Evolutionary conservation across 768 basidiomycete species (phyloP).

Genomic region (Leucocoprinus sp.): DNA sequence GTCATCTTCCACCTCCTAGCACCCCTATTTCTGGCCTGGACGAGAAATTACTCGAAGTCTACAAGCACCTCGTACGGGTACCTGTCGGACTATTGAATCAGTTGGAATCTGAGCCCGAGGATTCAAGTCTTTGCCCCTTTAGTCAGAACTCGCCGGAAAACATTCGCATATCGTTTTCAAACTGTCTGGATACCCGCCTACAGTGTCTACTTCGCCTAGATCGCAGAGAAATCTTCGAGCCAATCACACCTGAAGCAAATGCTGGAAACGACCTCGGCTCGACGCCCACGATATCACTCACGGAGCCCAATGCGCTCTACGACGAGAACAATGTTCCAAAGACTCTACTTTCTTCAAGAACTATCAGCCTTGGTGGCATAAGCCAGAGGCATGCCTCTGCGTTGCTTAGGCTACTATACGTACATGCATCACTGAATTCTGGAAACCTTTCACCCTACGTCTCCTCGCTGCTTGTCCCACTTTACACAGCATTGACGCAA

Average conservation of each 20-base stretch:
- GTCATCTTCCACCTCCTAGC: conserved; percentile 32
- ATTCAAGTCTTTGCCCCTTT: conserved; percentile 37
- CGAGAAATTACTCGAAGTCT: conserved; percentile 37
- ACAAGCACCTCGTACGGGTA: conserved; percentile 49
- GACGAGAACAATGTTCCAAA: conserved; percentile 20
- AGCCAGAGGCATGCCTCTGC: conserved; percentile 57
- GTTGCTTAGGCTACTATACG: conserved; percentile 60
- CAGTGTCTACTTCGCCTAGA: conserved; percentile 29
- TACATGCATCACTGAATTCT: conserved; percentile 67
- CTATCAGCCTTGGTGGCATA: conserved; percentile 34
- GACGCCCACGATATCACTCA: conserved; percentile 30
- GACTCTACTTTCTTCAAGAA: conserved; percentile 40
- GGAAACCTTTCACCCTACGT: conserved; percentile 60
- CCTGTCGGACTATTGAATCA: conserved; percentile 40
- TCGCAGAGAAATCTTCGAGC: conserved; percentile 28
- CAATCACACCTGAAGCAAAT: conserved; percentile 29
- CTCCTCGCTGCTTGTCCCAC: conserved; percentile 59
- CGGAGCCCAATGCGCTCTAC: conserved; percentile 24
- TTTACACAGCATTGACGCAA: conserved; percentile 54
- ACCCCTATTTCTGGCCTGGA: conserved; percentile 33
- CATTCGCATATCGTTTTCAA: conserved; percentile 40
- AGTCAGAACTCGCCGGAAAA: conserved; percentile 36
- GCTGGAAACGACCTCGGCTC: conserved; percentile 20
- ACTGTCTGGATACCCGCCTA: conserved; percentile 47
- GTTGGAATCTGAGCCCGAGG: conserved; percentile 47